Evolutionary conservation across 768 basidiomycete species (phyloP).

Genomic region (Leccinum pellstonianum): DNA sequence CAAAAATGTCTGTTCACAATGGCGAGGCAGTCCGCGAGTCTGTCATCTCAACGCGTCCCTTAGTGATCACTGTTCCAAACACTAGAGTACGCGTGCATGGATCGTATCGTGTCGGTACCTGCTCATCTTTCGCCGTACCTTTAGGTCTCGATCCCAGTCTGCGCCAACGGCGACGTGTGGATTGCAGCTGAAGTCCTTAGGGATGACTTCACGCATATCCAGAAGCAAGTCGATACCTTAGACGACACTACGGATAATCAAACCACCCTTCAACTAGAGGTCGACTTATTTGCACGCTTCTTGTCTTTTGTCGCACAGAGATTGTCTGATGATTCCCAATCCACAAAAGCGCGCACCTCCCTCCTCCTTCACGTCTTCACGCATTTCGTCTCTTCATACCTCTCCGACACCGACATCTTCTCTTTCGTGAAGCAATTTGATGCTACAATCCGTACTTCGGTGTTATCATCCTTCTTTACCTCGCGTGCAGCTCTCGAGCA

Average conservation of each 20-base stretch:
- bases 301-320: too few species aligned
- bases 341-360: too few species aligned
- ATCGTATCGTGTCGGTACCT: constrained; percentile 2
- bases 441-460: too few species aligned
- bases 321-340: too few species aligned
- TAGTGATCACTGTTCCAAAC: constrained; percentile 33
- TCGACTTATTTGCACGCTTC: too few species aligned
- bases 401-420: too few species aligned
- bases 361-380: too few species aligned
- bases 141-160: constrained; percentile 85
- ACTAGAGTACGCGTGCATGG: constrained; percentile 34
- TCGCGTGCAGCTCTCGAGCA: too few species aligned
- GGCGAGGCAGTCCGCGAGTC: constrained; percentile 31
- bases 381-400: too few species aligned
- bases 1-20: constrained; percentile 35
- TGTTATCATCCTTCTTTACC: too few species aligned
- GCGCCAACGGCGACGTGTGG: constrained; percentile 82
- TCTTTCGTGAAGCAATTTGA: too few species aligned
- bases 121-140: constrained; percentile 4
- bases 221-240: constrained; percentile 55
- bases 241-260: constrained; percentile 47
- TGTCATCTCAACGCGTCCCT: constrained; percentile 36
- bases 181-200: constrained; percentile 88
- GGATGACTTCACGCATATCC: constrained; percentile 79
- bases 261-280: too few species aligned